Evolutionary conservation across 164 flowering plant species (phyloP), one percentile per base, ranked within the genome.

Genomic region (Macadamia integrifolia): DNA sequence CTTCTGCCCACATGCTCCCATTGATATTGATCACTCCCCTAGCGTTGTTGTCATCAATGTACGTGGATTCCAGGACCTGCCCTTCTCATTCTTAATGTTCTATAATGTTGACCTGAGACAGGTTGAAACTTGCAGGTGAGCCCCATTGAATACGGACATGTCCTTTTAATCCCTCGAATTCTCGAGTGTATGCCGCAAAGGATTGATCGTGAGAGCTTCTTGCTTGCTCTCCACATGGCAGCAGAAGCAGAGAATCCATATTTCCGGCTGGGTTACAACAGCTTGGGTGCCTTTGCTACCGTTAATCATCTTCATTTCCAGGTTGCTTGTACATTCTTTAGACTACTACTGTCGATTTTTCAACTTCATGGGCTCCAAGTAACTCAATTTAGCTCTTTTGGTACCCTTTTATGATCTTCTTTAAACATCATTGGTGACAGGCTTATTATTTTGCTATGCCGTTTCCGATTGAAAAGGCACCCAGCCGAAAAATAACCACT

Each of bases 231-330:
- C 30, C 69, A 85, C 71, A 83, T 93, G 95, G 96, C 95, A 49
- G 71, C 64, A 0, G 95, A 90, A 81, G 91, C 90, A 3, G 88
- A 73, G 11, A 78, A 81, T 76, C 96, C 97, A 5, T 89, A 69
- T 80, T 92, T 92, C 72, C 77, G 97, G 17, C 66, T 92, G 69
- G 98, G 98, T 42, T 92, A 92, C 82, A 92, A 92, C 77, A 92
- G 98, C 76, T 78, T 92, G 82, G 97, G 98, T 76, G 95, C 98
- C 17, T 90, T 92, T 85, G 98, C 98, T 57, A 92, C 96, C 59
- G 87, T 92, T 61, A 92, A 92, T 77, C 98, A 92, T 71, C 92
- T 90, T 49, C 98, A 92, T 66, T 92, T 92, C 72, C 94, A 88
- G 89, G 98, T 89, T 44, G 6, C 9, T 57, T 18, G 1, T 18